Base-by-base conservation (phyloP, 768 basidiomycete genomes). In the Tulasnella sp. region DNA sequence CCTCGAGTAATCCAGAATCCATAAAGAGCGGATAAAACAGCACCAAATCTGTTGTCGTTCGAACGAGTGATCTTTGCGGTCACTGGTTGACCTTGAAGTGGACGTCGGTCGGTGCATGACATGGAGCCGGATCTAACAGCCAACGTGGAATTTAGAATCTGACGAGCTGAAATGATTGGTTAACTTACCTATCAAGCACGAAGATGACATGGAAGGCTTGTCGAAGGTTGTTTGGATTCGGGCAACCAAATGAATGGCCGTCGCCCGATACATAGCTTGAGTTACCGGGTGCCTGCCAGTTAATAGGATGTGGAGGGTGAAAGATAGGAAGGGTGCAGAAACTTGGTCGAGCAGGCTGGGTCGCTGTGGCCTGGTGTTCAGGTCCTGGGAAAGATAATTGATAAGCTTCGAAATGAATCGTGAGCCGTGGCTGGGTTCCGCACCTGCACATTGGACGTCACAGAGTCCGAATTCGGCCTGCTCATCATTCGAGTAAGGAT, bases 131-230 rank as follows among this genome's bases (percentile, higher is more conserved):
- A 92, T 79, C 91, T 90, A 78, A 90, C 90, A 81, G 89, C 88
- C 24, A 44, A 28, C 28, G 74, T 34, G 1, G 7, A n/a, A 9
- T 20, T 16, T 28, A 22, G 8, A 1, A 31, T 72, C 22, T 9
- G 9, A 60, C 18, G 24, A 64, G 24, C 7, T 31, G 14, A 24
- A 16, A 79, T 28, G 31, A 34, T 24, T 34, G 18, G 8, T 54
- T 3, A n/a, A 79, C 83, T 16, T 75, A 89, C 89, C 85, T 87
- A 79, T 91, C 91, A 81, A 90, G 88, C 28, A 90, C 89, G 75
- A 91, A 91, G n/a, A 90, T 89, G 11, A 92, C 90, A 83, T 92
- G 91, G 85, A 89, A 82, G 0, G 91, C 87, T 82, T 89, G 90
- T n/a, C 88, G 89, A 84, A 89, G 83, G 12, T 88, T 86, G 0